Percentiles rank a stretch among this genome's conserved stretches.
These are phyloP conservation scores for Fonsecaea pedrosoi DNA, from an alignment of 2,329 filamentous ascomycete genomes.

Conservation along the genomic window DNA sequence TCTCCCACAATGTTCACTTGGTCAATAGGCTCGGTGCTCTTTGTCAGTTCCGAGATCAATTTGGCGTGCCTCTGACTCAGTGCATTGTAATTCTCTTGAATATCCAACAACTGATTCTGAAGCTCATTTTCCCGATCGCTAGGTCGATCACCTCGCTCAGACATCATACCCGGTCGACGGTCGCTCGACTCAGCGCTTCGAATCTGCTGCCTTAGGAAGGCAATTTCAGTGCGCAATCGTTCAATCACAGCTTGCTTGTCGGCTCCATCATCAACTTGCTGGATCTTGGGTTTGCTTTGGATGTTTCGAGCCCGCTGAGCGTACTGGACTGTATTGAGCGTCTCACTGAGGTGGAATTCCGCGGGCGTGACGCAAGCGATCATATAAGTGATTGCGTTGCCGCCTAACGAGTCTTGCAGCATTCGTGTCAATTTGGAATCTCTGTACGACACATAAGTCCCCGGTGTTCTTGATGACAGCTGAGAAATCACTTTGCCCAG, in stretches of 20 bases:
- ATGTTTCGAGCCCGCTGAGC: constrained; percentile 94
- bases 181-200: constrained; percentile 76
- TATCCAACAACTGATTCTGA: constrained; percentile 89
- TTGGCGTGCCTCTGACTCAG: constrained; percentile 93
- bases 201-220: constrained; percentile 92
- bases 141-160: constrained; percentile 76
- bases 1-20: constrained; percentile 70
- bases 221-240: constrained; percentile 88
- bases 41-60: constrained; percentile 90
- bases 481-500: constrained; percentile 98
- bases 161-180: constrained; percentile 60
- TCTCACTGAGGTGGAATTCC: constrained; percentile 97
- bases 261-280: constrained; percentile 83
- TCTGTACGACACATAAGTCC: constrained; percentile 93
- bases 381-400: constrained; percentile 99
- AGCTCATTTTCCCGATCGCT: constrained; percentile 87
- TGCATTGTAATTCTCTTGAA: constrained; percentile 92
- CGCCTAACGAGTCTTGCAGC: constrained; percentile 93
- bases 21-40: constrained; percentile 70
- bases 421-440: constrained; percentile 96
- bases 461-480: constrained; percentile 84
- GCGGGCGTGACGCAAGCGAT: constrained; percentile 97
- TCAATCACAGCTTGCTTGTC: constrained; percentile 96
- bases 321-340: constrained; percentile 96
- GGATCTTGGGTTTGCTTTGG: constrained; percentile 95